Evolutionary conservation across 768 basidiomycete species (phyloP), one percentile per base, ranked within the genome.

Genomic region (Agrocybe pediades): DNA sequence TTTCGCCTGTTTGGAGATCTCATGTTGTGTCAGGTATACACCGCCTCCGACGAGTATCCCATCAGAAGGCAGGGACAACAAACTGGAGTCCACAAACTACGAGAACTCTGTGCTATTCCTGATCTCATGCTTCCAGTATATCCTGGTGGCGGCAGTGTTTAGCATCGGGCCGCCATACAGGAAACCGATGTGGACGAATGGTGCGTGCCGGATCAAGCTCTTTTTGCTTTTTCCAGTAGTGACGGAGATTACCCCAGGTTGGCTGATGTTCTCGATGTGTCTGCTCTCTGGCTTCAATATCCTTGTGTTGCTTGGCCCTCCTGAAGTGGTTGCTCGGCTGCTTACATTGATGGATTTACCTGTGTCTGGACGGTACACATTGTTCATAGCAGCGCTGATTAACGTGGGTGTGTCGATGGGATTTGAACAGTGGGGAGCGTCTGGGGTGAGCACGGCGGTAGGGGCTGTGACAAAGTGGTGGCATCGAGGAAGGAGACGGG

Each of bases 91-190:
- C 19, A 83, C 74, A 39, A 98, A 95, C 67, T 95, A 82, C 63
- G 97, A 98, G 69, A 98, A 99, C 68, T 86, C 97, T 5, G 85
- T 82, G 24, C 71, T 99, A 52, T 99, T 99, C 74, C 71, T 98
- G 59, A 77, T 98, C 41, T 98, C 97, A 9, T 97, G 94, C 57
- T 98, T 98, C 85, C 97, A 99, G 73, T 99, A 99, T 69, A 92
- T 98, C 64, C 77, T 98, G 45, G 92, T 97, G 7, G 97, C 96
- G 11, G 96, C 88, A 0, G 94, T 98, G 0, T 99, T 98, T 74
- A 96, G 92, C 67, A 97, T 98, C 60, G 97, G 97, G 0, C 95
- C 95, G 2, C 97, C 97, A 3, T 99, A 96, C 70, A 84, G 97
- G 46, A 90, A 92, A 70, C 82, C 94, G 21, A 91, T 98, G 81